Evolutionary conservation across 1,284 basidiomycete species (phyloP).

Genomic region (Coniferiporia weirii): DNA sequence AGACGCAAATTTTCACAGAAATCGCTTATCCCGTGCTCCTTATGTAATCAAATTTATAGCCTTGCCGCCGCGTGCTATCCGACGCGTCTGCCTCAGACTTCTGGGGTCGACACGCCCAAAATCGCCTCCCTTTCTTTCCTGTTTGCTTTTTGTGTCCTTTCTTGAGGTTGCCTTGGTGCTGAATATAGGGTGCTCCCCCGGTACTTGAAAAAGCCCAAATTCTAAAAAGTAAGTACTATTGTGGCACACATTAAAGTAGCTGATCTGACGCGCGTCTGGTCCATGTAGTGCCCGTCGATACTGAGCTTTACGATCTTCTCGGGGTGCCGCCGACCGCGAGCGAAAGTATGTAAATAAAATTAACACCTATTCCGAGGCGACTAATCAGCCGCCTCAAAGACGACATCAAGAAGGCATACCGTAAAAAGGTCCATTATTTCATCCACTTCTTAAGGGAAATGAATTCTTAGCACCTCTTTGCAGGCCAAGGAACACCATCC

Average conservation of each 20-base stretch:
- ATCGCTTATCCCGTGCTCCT: too few relatives aligned
- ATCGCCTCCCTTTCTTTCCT: not conserved
- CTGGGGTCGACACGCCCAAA: not conserved
- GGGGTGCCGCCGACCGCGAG: conserved; percentile 65
- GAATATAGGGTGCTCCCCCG: not conserved
- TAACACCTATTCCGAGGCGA: not conserved
- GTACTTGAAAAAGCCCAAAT: not conserved
- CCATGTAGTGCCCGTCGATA: conserved; percentile 63
- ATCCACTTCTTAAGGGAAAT: conserved; percentile 18
- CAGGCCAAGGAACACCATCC: conserved; percentile 89
- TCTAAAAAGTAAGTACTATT: not conserved
- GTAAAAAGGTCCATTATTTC: conserved; percentile 57
- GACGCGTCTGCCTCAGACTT: not conserved
- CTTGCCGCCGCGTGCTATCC: too few relatives aligned
- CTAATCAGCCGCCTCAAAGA: conserved; percentile 33
- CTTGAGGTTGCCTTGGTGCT: not conserved
- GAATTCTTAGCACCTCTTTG: conserved; percentile 20
- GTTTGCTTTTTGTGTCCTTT: not conserved
- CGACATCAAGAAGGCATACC: conserved; percentile 91
- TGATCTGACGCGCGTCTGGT: not conserved
- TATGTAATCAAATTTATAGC: too few relatives aligned
- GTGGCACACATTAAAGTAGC: not conserved
- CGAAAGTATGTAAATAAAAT: conserved; percentile 46
- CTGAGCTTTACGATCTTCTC: conserved; percentile 75
- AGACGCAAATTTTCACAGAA: not conserved